phyloP scores from a whole-genome alignment of 73 alveolate genomes.

The Durusdinium trenchii region DNA sequence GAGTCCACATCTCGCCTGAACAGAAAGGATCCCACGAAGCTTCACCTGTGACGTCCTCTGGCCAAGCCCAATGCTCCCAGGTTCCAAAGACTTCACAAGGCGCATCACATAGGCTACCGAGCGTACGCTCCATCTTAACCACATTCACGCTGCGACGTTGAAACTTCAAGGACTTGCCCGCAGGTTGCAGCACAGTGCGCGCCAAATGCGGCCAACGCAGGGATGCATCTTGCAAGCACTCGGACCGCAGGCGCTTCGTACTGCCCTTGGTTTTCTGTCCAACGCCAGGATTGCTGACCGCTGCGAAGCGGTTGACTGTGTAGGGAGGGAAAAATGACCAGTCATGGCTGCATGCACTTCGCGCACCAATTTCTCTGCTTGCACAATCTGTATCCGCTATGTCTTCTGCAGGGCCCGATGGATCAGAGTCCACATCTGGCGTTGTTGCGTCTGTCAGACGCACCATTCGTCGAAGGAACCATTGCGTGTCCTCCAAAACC shows the following conservation, averaged over 20 bases:
- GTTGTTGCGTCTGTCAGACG: not conserved
- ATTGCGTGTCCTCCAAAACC: not conserved
- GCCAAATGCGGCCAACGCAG: not conserved
- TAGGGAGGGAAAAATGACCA: not conserved
- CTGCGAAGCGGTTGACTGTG: not conserved
- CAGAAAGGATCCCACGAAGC: not conserved
- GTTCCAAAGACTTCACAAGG: not conserved
- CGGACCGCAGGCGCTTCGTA: not conserved
- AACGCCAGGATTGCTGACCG: not conserved
- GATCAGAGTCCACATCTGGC: not conserved
- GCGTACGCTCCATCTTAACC: not conserved
- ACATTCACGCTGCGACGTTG: not conserved
- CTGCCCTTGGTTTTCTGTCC: not conserved
- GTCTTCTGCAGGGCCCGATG: not conserved
- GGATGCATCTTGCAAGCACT: not conserved
- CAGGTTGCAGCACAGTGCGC: not conserved
- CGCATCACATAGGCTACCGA: not conserved
- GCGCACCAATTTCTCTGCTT: not conserved
- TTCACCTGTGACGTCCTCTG: not conserved
- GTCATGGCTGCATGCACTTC: not conserved
- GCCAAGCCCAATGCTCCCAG: not conserved
- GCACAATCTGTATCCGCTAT: not conserved
- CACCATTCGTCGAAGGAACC: not conserved
- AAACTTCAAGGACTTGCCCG: not conserved
- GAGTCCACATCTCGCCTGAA: not conserved